phyloP scores from a whole-genome alignment of 2,329 filamentous ascomycete species.

The Diaporthe citriasiana region DNA sequence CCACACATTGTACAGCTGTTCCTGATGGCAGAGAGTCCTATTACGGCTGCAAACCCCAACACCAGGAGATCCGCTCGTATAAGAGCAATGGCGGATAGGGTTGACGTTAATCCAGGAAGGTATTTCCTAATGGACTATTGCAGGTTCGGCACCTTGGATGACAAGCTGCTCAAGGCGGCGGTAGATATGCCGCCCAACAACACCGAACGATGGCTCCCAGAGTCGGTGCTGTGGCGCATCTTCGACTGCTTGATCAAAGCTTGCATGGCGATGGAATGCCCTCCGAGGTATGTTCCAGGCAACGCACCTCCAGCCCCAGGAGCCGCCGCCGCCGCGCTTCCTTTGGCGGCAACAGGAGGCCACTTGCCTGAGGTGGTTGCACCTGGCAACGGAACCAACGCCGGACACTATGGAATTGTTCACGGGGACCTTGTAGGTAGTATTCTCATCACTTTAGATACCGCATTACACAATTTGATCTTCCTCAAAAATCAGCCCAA shows the following conservation, averaged over 20 bases:
- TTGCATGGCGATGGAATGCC: conserved; percentile 43
- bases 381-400: background rate
- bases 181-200: background rate
- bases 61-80: background rate
- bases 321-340: background rate
- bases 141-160: conserved; percentile 2
- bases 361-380: conserved; percentile 10
- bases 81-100: background rate
- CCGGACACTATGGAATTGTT: background rate
- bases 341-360: background rate
- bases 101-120: background rate
- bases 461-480: background rate
- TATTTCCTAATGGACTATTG: conserved; percentile 23
- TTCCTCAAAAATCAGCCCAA: background rate
- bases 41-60: background rate
- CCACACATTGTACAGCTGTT: conserved; percentile 31
- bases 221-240: conserved; percentile 42
- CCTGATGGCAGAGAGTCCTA: background rate
- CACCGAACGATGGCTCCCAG: background rate
- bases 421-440: conserved; percentile 19
- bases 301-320: background rate
- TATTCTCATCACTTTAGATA: background rate
- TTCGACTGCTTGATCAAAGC: conserved; percentile 43
- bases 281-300: conserved; percentile 23
- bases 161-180: background rate